Evolutionary conservation across 352 stramenopile genomes (phyloP).

Genomic region (Phytophthora ohioensis): DNA sequence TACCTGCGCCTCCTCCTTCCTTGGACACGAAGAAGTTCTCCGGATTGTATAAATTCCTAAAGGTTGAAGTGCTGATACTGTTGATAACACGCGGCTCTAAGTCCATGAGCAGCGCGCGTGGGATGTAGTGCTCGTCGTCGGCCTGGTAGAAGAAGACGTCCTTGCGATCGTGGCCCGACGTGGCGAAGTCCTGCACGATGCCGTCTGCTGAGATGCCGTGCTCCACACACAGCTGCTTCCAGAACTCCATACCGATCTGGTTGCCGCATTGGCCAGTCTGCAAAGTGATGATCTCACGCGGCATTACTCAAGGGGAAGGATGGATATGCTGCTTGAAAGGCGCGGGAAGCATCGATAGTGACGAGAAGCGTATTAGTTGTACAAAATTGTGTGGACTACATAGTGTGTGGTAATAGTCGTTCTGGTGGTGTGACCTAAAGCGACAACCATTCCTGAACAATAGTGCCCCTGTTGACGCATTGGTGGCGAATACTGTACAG

Average conservation of each 20-base stretch:
- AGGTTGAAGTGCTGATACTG: constrained; percentile 91
- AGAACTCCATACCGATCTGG: constrained; percentile 99
- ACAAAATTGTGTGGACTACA: constrained; percentile 8
- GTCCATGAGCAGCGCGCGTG: constrained; percentile 97
- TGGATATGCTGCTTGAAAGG: constrained; percentile 14
- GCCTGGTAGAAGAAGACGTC: constrained; percentile 99
- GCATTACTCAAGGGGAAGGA: constrained; percentile 63
- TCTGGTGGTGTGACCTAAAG: constrained; percentile 19
- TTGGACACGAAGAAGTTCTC: constrained; percentile 98
- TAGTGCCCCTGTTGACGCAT: neutral
- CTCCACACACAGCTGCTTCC: constrained; percentile 99
- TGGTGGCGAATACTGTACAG: neutral
- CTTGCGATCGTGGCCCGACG: constrained; percentile 96
- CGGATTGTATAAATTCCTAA: constrained; percentile 98
- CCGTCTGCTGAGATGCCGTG: constrained; percentile 98
- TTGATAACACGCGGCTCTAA: constrained; percentile 96
- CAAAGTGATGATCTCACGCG: constrained; percentile 99
- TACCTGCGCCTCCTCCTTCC: constrained; percentile 91
- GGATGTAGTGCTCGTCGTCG: constrained; percentile 99
- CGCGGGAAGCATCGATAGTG: neutral
- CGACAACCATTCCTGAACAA: constrained; percentile 11
- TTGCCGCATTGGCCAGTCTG: constrained; percentile 99
- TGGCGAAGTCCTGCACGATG: constrained; percentile 95
- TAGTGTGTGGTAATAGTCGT: constrained; percentile 8
- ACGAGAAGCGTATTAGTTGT: neutral